Percentiles rank a stretch among this genome's conserved stretches.
phyloP scores from a whole-genome alignment of 495 filamentous ascomycete species.

The Evansstolkia leycettana region DNA sequence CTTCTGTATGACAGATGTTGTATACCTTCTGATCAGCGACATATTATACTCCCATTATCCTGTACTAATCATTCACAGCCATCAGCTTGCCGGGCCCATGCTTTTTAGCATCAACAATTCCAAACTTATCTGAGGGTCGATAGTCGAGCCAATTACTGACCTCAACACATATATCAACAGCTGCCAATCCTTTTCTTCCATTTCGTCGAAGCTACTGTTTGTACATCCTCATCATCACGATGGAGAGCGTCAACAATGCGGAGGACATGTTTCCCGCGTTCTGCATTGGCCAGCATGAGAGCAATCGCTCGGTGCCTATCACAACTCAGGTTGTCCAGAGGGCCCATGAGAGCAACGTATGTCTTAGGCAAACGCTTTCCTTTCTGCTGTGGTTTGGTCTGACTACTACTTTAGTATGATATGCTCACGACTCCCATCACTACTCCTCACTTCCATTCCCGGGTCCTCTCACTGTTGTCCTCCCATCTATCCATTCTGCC shows the following conservation, averaged over 20 bases:
- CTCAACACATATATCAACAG: too few relatives aligned
- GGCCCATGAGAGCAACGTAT: conserved; percentile 47
- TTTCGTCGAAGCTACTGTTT: too few relatives aligned
- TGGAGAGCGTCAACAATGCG: conserved; percentile 32
- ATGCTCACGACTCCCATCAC: conserved; percentile 87
- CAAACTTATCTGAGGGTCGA: too few relatives aligned
- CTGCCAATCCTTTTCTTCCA: too few relatives aligned
- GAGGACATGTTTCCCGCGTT: conserved; percentile 51
- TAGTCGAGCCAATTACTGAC: too few relatives aligned
- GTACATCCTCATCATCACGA: conserved; percentile 8
- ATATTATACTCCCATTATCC: background rate
- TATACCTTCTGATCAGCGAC: too few relatives aligned
- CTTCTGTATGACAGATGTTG: too few relatives aligned
- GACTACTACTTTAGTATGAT: conserved; percentile 54
- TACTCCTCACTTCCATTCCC: conserved; percentile 65
- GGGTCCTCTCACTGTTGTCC: conserved; percentile 55
- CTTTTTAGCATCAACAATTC: too few relatives aligned
- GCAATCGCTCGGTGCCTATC: conserved; percentile 46
- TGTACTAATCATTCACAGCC: too few relatives aligned
- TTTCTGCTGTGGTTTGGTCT: too few relatives aligned
- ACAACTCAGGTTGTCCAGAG: conserved; percentile 50
- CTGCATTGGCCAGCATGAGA: conserved; percentile 79
- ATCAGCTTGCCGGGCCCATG: too few relatives aligned
- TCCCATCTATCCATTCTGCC: conserved; percentile 35
- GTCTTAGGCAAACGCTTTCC: conserved; percentile 1